A percentile compares a stretch with the other conserved stretches of the same genome.
Conservation (phyloP, 2,329 filamentous ascomycete genomes). For the Fusarium paranaense region DNA sequence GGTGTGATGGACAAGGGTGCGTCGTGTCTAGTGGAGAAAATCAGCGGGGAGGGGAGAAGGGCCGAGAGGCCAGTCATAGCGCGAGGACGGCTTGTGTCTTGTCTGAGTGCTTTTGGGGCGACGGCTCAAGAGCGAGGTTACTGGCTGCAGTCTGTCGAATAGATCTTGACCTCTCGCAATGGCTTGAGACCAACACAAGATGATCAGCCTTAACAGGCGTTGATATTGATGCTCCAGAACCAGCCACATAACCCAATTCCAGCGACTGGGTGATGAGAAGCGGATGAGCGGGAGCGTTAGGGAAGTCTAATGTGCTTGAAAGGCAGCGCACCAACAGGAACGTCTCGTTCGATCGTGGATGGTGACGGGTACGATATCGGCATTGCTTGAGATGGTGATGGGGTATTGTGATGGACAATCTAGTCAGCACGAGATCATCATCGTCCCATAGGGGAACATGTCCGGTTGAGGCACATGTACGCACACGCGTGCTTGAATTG, state of each 20-base stretch:
- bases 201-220: slow-evolving; percentile 21
- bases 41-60: slow-evolving; percentile 35
- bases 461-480: neutral
- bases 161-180: slow-evolving; percentile 17
- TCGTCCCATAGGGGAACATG: neutral
- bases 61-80: slow-evolving; percentile 45
- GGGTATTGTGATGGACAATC: slow-evolving; percentile 12
- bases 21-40: slow-evolving; percentile 33
- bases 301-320: slow-evolving; percentile 5
- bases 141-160: slow-evolving; percentile 28
- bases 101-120: slow-evolving; percentile 26
- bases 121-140: slow-evolving; percentile 21
- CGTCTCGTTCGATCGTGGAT: slow-evolving; percentile 3
- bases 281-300: slow-evolving; percentile 2
- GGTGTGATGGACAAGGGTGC: slow-evolving; percentile 32
- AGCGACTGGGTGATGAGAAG: neutral
- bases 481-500: neutral
- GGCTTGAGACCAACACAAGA: slow-evolving; percentile 19
- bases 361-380: neutral
- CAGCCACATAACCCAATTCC: neutral
- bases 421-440: neutral
- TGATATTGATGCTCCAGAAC: slow-evolving; percentile 19
- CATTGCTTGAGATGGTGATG: neutral
- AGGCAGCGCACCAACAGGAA: neutral
- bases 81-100: slow-evolving; percentile 21